Evolutionary conservation across 768 basidiomycete genomes (phyloP), one percentile per base, ranked within the genome.

Genomic region (Psilocybe sp.): DNA sequence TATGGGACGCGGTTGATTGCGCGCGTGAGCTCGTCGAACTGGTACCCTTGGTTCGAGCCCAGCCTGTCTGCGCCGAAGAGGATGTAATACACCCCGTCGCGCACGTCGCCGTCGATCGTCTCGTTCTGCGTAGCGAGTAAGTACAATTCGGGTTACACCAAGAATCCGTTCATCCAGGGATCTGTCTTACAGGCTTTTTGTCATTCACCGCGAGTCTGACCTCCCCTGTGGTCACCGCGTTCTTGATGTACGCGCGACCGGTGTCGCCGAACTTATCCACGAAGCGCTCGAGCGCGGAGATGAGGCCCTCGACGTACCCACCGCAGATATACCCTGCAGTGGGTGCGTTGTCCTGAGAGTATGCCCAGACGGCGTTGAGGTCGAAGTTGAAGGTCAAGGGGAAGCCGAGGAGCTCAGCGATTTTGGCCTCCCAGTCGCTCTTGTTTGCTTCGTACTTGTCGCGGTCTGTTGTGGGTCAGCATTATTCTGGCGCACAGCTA

Each of bases 1-100:
- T 62, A 65, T n/a, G 65, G 66, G 8, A 57, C 70, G 1, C 51
- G 45, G 38, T 74, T 65, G 48, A 73, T 62, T 16, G 69, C 70
- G 19, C 62, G 61, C 37, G 65, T 53, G 38, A 72, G 53, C 14
- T 46, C 44, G 19, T 67, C 63, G 36, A 50, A 37, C 8, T 63
- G 53, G 44, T 54, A 61, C 49, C 44, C 59, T 44, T 61, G 58
- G 58, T 71, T 70, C 54, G 61, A 68, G 0, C 68, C 69, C 12
- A 74, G 64, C 18, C 52, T 54, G 19, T 58, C 51, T 37, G 64
- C 56, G 31, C 63, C 48, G 62, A 74, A 72, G 38, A 75, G 63
- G 47, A 75, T 71, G 51, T 64, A 63, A 62, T 67, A 73, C 13
- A 70, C 66, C 11, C 71, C 71, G n/a, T 70, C 69, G 48, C 65